Percentiles rank a stretch among this genome's conserved stretches.
These are phyloP conservation scores for Aspergillus calidoustus DNA, from an alignment of 2,329 filamentous ascomycete species.

Conservation along the genomic window DNA sequence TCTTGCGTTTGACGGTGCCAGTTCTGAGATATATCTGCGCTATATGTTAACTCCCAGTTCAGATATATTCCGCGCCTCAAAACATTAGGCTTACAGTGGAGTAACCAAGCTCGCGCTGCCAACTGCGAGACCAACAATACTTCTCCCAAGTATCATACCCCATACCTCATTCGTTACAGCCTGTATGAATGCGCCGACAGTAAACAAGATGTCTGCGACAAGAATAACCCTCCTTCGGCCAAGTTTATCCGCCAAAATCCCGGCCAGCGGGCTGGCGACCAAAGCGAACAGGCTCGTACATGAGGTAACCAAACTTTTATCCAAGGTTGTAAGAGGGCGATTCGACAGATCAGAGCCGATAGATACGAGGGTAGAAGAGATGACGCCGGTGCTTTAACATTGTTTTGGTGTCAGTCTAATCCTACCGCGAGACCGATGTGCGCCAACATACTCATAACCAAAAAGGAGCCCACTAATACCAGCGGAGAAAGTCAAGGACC, in stretches of 20 bases:
- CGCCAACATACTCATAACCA: conserved; percentile 59
- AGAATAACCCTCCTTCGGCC: conserved; percentile 55
- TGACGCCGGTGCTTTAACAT: conserved; percentile 59
- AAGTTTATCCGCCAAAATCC: conserved; percentile 55
- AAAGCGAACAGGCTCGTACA: conserved; percentile 63
- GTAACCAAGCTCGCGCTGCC: conserved; percentile 71
- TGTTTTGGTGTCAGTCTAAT: conserved; percentile 21
- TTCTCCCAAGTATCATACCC: conserved; percentile 52
- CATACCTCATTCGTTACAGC: conserved; percentile 46
- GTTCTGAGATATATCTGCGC: conserved; percentile 76
- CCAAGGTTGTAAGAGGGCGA: conserved; percentile 55
- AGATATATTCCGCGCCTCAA: background rate
- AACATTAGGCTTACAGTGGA: conserved; percentile 60
- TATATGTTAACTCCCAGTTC: conserved; percentile 7
- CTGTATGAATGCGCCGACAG: conserved; percentile 50
- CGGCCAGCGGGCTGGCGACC: conserved; percentile 59
- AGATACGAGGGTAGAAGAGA: conserved; percentile 63
- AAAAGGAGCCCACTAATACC: conserved; percentile 64
- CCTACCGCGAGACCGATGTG: background rate
- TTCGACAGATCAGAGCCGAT: conserved; percentile 59
- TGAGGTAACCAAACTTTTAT: conserved; percentile 64
- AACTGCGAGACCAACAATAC: conserved; percentile 53
- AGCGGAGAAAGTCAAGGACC: conserved; percentile 61
- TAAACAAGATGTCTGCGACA: conserved; percentile 51
- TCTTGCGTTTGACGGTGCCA: conserved; percentile 75